A percentile compares a stretch with the other conserved stretches of the same genome.
Conservation (phyloP, 108 stramenopile species). For the Cafeteria roenbergensis region DNA sequence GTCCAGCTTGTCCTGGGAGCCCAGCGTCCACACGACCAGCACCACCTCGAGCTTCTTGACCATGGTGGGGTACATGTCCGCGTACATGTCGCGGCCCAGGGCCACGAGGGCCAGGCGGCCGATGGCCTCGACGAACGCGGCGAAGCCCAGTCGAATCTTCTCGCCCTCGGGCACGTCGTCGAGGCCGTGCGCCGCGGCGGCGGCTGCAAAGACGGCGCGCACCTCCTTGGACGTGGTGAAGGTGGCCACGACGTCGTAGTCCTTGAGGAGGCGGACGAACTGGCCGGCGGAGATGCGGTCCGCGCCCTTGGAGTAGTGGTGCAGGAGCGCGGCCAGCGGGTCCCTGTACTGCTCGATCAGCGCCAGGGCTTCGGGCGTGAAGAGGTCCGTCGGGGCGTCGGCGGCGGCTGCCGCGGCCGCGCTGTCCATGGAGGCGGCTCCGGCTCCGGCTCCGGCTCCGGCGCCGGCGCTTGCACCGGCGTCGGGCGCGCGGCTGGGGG, state of each 20-base stretch:
- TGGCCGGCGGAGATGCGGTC: not conserved
- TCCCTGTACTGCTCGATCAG: conserved; percentile 1
- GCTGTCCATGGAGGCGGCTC: too few relatives aligned
- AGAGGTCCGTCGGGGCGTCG: not conserved
- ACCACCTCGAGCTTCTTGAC: not conserved
- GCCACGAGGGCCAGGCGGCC: not conserved
- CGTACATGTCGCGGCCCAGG: not conserved
- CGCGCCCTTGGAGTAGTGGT: not conserved
- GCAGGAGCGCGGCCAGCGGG: not conserved
- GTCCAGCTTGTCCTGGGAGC: not conserved
- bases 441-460: too few relatives aligned
- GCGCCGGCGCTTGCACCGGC: too few relatives aligned
- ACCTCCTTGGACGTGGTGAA: not conserved
- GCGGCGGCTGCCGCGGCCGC: too few relatives aligned
- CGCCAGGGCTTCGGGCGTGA: not conserved
- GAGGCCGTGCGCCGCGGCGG: not conserved
- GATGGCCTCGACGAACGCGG: conserved; percentile 9
- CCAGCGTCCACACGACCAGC: conserved; percentile 5
- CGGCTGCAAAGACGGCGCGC: not conserved
- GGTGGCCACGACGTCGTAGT: not conserved
- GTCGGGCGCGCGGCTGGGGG: too few relatives aligned
- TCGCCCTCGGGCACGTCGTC: not conserved
- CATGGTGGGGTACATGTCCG: not conserved
- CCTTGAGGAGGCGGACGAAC: not conserved
- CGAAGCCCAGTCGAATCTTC: not conserved